These are phyloP conservation scores for Botrytis galanthina DNA, from an alignment of 2,329 filamentous ascomycete genomes.

Conservation along the genomic window DNA sequence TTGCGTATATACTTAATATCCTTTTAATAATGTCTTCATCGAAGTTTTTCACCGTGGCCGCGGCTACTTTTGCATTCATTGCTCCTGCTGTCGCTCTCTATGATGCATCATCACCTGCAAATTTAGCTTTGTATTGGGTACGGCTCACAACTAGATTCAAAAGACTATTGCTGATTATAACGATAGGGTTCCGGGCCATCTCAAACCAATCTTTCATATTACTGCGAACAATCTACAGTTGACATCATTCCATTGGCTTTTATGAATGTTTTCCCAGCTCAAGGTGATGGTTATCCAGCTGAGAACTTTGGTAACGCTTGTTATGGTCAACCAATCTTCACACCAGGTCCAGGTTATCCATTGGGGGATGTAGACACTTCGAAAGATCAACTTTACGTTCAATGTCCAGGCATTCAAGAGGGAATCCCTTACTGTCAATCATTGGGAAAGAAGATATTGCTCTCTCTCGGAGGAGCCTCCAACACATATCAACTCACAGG, in stretches of 20 bases:
- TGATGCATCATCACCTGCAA: slow-evolving; percentile 39
- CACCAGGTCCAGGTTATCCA: slow-evolving; percentile 29
- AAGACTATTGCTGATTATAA: slow-evolving; percentile 14
- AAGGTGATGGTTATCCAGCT: slow-evolving; percentile 44
- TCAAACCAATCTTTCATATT: slow-evolving; percentile 41
- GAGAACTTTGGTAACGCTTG: slow-evolving; percentile 46
- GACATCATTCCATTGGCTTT: slow-evolving; percentile 47
- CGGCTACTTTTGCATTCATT: slow-evolving; percentile 32
- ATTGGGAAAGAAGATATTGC: slow-evolving; percentile 42
- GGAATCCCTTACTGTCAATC: slow-evolving; percentile 44
- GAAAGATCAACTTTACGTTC: slow-evolving; percentile 38
- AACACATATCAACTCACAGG: slow-evolving; percentile 41
- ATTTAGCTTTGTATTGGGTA: slow-evolving; percentile 47
- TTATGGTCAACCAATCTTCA: slow-evolving; percentile 39
- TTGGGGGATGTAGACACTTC: slow-evolving; percentile 34
- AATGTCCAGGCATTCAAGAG: slow-evolving; percentile 41
- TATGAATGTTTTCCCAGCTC: slow-evolving; percentile 43
- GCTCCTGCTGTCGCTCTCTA: slow-evolving; percentile 34
- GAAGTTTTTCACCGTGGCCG: slow-evolving; percentile 31
- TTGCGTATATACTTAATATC: slow-evolving; percentile 23
- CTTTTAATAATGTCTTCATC: slow-evolving; percentile 37
- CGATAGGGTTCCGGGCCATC: slow-evolving; percentile 43
- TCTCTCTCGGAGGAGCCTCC: slow-evolving; percentile 42
- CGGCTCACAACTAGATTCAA: slow-evolving; percentile 6
- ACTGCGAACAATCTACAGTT: slow-evolving; percentile 42